Base-by-base conservation (phyloP, 345 rosid genomes). In the Gossypium herbaceum region DNA sequence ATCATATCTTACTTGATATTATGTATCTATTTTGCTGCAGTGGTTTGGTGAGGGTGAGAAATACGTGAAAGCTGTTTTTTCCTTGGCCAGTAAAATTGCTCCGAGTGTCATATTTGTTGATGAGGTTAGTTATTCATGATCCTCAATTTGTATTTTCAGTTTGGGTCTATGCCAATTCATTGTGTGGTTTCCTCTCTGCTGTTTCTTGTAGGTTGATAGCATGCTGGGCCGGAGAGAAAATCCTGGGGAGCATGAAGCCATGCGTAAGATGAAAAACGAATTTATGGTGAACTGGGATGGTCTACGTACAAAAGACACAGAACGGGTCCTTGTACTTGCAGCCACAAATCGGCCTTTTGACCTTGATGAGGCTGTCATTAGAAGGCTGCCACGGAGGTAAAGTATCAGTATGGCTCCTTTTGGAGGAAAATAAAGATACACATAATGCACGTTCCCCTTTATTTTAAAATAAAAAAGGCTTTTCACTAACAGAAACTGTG, bases 221-320 rank as follows among this genome's bases (percentile, higher is more conserved):
- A 90, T 94, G 98, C 75, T 94, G 82, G 96, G 98, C n/a, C 86
- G 92, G 76, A 82, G 98, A 75, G 97, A 89, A 80, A 88, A 85
- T 78, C 92, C 90, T 0, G 91, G 92, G 45, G 98, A 92, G 84
- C 92, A 92, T 76, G 98, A 92, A 85, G 90, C 92, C 45, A 88
- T 85, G 92, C 90, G 97, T 29, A 92, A 87, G 89, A 92, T 92
- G 92, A 94, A 91, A 79, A 91, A 92, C 79, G 99, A 93, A 78
- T 95, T 95, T 84, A 95, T 92, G 99, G 88, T 89, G 68, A 87
- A 91, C 79, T 95, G 97, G 98, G 99, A 91, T 80, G 98, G 98
- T 52, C 74, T 90, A 63, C 83, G 89, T 74, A 88, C 98, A 12
- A 90, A 91, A 81, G 98, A 92, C 58, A 88, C 88, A 10, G 97